phyloP scores from a whole-genome alignment of 1,284 basidiomycete genomes.

The Apiotrichum akiyoshidainum region DNA sequence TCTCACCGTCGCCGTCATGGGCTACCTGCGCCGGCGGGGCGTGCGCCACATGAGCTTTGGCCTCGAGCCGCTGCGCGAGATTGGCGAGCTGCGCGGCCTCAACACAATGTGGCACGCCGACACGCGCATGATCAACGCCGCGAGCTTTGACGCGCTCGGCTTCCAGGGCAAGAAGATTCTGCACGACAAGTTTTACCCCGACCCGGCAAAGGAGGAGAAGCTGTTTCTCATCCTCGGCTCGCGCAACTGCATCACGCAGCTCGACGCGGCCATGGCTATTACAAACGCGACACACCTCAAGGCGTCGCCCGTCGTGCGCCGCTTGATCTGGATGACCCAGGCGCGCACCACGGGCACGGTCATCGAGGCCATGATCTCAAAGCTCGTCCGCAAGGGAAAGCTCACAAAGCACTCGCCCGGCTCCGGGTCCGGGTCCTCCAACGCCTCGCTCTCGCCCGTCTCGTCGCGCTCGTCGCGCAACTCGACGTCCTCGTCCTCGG shows the following conservation, averaged over 20 bases:
- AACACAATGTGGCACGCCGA: background rate
- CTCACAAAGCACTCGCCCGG: background rate
- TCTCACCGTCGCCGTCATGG: slow-evolving; percentile 14
- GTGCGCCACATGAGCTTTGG: slow-evolving; percentile 16
- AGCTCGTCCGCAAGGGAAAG: background rate
- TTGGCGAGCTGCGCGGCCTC: slow-evolving; percentile 6
- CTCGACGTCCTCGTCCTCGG: too few species aligned
- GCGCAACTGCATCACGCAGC: slow-evolving; percentile 1
- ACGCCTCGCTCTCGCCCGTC: too few species aligned
- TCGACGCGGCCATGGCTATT: slow-evolving; percentile 9
- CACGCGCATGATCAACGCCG: slow-evolving; percentile 15
- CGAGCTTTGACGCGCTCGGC: slow-evolving; percentile 13
- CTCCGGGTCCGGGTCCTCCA: too few species aligned
- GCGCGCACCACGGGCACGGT: background rate
- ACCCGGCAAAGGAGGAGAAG: background rate
- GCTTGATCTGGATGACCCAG: slow-evolving; percentile 1
- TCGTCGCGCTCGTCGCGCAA: too few species aligned
- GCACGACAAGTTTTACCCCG: slow-evolving; percentile 21
- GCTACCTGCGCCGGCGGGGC: slow-evolving; percentile 11
- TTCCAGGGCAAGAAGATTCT: slow-evolving; percentile 20
- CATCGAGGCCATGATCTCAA: background rate
- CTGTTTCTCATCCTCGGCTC: slow-evolving; percentile 11
- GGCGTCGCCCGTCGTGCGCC: slow-evolving; percentile 2
- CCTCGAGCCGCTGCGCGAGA: slow-evolving; percentile 11
- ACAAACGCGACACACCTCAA: slow-evolving; percentile 14